phyloP scores from a whole-genome alignment of 495 filamentous ascomycete species.

The Tuber borchii region DNA sequence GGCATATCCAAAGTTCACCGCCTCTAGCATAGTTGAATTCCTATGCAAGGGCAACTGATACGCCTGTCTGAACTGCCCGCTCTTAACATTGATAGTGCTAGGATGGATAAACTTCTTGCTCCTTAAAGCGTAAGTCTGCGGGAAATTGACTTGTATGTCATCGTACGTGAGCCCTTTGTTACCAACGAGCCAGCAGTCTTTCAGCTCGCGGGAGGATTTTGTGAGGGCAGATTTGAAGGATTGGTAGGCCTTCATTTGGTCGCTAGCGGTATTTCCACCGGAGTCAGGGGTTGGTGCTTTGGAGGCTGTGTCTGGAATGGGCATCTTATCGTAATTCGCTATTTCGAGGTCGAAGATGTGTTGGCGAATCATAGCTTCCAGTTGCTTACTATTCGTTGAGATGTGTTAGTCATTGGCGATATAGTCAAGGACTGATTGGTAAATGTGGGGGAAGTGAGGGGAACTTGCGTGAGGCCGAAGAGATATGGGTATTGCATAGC shows the following conservation, averaged over 20 bases:
- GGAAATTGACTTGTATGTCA: slow-evolving; percentile 30
- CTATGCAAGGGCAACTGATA: slow-evolving; percentile 37
- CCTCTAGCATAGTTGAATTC: slow-evolving; percentile 40
- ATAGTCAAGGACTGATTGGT: neutral
- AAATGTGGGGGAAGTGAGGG: neutral
- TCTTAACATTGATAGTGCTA: slow-evolving; percentile 12
- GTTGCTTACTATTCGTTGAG: slow-evolving; percentile 27
- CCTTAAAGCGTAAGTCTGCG: slow-evolving; percentile 26
- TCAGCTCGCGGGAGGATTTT: slow-evolving; percentile 29
- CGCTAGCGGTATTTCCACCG: slow-evolving; percentile 19
- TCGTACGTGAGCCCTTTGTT: slow-evolving; percentile 35
- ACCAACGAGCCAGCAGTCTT: slow-evolving; percentile 36
- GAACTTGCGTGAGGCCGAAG: slow-evolving; percentile 21
- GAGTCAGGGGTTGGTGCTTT: slow-evolving; percentile 40
- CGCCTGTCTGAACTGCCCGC: slow-evolving; percentile 33
- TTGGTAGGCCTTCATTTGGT: slow-evolving; percentile 29
- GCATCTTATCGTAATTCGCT: slow-evolving; percentile 24
- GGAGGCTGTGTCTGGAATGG: slow-evolving; percentile 33
- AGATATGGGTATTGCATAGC: slow-evolving; percentile 22
- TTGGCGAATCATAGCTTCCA: slow-evolving; percentile 40
- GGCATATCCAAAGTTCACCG: slow-evolving; percentile 35
- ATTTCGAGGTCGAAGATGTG: slow-evolving; percentile 40
- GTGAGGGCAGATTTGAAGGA: slow-evolving; percentile 29
- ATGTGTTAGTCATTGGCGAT: neutral
- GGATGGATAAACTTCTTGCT: slow-evolving; percentile 32